Evolutionary conservation across 176 grass and related monocot species (phyloP).

Genomic region (Aechmea fasciata): DNA sequence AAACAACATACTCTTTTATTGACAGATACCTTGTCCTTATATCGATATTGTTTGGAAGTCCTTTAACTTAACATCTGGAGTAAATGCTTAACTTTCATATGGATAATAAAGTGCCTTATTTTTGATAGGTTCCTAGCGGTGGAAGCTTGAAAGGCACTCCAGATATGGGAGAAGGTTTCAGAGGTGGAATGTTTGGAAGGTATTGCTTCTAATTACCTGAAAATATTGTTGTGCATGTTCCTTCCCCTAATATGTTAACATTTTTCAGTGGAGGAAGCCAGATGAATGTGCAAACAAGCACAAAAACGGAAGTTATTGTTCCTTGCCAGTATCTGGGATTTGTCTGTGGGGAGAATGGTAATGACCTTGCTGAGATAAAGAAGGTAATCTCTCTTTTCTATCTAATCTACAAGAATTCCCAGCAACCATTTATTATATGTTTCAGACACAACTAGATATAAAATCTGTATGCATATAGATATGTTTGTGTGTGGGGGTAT

Average conservation of each 20-base stretch:
- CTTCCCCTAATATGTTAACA: background rate
- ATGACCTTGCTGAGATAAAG: constrained; percentile 47
- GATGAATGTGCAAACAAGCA: constrained; percentile 25
- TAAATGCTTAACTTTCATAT: background rate
- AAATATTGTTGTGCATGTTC: background rate
- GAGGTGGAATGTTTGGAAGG: constrained; percentile 33
- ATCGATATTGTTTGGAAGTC: background rate
- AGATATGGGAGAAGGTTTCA: constrained; percentile 31
- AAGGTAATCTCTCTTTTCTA: constrained; percentile 30
- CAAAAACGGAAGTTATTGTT: constrained; percentile 47
- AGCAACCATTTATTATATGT: too few species aligned
- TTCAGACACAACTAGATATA: too few species aligned
- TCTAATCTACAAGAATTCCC: constrained; percentile 13
- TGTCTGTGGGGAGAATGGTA: constrained; percentile 41
- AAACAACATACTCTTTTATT: too few species aligned
- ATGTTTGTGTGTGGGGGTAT: too few species aligned
- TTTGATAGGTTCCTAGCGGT: constrained; percentile 31
- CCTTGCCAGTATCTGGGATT: constrained; percentile 46
- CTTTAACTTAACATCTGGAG: constrained; percentile 1
- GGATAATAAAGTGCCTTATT: constrained; percentile 4
- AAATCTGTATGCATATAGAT: too few species aligned
- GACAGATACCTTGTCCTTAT: background rate
- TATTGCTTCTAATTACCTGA: constrained; percentile 11
- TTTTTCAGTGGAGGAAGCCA: constrained; percentile 38
- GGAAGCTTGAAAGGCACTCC: constrained; percentile 32